Evolutionary conservation across 2,329 filamentous ascomycete genomes (phyloP).

Genomic region (Penicillium sclerotiorum): DNA sequence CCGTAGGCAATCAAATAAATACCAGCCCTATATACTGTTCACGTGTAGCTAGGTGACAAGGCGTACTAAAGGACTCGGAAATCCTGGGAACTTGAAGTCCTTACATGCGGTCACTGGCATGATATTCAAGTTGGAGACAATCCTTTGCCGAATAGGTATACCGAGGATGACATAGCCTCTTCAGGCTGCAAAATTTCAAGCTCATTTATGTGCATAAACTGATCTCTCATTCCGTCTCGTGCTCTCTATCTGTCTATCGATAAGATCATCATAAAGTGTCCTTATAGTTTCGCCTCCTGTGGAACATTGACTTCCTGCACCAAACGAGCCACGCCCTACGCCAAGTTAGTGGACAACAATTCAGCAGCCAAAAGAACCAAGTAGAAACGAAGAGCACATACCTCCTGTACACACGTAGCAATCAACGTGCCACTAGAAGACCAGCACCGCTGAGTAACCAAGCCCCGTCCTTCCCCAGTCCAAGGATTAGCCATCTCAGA

Average conservation of each 20-base stretch:
- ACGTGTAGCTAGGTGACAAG: too few species aligned
- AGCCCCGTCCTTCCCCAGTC: conserved; percentile 6
- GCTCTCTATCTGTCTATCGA: background rate
- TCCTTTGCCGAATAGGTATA: too few species aligned
- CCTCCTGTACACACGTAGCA: conserved; percentile 11
- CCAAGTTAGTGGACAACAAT: background rate
- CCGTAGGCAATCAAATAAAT: too few species aligned
- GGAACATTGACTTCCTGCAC: background rate
- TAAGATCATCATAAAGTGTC: too few species aligned
- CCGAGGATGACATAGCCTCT: too few species aligned
- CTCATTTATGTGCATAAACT: background rate
- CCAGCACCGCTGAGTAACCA: conserved; percentile 7
- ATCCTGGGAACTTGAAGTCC: too few species aligned
- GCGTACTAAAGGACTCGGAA: too few species aligned
- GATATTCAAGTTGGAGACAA: too few species aligned
- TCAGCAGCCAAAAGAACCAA: background rate
- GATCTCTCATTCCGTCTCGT: background rate
- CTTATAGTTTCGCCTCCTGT: background rate
- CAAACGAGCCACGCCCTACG: background rate
- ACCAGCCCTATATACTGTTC: too few species aligned
- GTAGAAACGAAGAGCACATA: background rate
- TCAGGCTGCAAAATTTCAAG: too few species aligned
- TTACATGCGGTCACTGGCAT: too few species aligned
- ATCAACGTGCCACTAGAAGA: background rate
- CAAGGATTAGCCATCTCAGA: conserved; percentile 5